Conservation (phyloP, 2,329 filamentous ascomycete genomes). For the Escovopsis sp. region DNA sequence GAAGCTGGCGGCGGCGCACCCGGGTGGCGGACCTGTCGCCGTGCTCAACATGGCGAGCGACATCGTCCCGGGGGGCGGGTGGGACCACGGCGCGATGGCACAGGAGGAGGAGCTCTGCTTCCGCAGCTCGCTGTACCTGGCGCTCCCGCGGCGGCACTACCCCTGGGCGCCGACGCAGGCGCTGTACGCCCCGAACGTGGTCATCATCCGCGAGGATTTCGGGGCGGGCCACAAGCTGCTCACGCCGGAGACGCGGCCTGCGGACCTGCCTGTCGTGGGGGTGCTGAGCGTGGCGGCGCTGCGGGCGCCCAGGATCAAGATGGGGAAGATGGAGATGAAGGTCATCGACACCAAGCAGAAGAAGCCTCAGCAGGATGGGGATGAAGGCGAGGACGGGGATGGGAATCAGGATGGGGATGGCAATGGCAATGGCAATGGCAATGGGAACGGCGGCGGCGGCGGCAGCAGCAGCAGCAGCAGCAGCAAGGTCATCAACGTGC, state of each 20-base stretch:
- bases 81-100: constrained; percentile 42
- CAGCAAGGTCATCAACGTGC: constrained; percentile 12
- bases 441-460: too few relatives aligned
- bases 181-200: constrained; percentile 44
- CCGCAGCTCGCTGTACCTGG: constrained; percentile 37
- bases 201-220: constrained; percentile 39
- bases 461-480: too few relatives aligned
- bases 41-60: constrained; percentile 54
- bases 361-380: too few relatives aligned
- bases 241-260: constrained; percentile 1
- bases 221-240: constrained; percentile 31
- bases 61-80: constrained; percentile 43
- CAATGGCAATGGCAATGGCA: too few relatives aligned
- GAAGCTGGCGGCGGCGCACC: constrained; percentile 15
- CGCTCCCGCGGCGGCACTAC: constrained; percentile 33
- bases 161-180: constrained; percentile 33
- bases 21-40: constrained; percentile 26
- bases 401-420: too few relatives aligned
- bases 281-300: constrained; percentile 47
- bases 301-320: constrained; percentile 20
- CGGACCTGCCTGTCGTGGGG: constrained; percentile 34
- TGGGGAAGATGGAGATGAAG: neutral
- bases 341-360: too few relatives aligned
- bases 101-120: constrained; percentile 59
- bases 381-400: too few relatives aligned